A percentile compares a stretch with the other conserved stretches of the same genome.
phyloP scores from a whole-genome alignment of 2,329 filamentous ascomycete genomes.

The Xylaria sp. region DNA sequence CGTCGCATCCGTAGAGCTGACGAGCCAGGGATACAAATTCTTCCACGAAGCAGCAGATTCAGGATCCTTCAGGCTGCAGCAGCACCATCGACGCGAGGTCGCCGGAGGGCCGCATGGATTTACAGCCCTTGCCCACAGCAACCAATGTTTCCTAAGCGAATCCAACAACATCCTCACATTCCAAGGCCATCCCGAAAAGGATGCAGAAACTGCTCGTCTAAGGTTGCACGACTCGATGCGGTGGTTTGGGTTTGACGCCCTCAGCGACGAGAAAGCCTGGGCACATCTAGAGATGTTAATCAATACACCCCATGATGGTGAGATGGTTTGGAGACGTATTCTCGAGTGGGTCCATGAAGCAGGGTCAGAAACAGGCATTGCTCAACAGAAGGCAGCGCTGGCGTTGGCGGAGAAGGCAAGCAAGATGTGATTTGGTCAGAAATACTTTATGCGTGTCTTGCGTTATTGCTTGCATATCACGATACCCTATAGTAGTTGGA shows the following conservation, averaged over 20 bases:
- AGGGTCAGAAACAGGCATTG: background rate
- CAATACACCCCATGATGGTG: constrained; percentile 44
- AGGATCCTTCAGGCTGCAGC: constrained; percentile 38
- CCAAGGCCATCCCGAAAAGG: constrained; percentile 54
- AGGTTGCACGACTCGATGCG: constrained; percentile 44
- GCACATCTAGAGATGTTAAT: constrained; percentile 37
- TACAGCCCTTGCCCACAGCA: constrained; percentile 30
- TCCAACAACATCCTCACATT: constrained; percentile 49
- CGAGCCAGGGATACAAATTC: constrained; percentile 45
- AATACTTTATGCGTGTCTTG: too few species aligned
- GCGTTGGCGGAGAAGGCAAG: constrained; percentile 13
- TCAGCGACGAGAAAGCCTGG: constrained; percentile 40
- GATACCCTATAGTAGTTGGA: constrained; percentile 3
- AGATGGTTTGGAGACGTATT: constrained; percentile 45
- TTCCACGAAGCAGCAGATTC: constrained; percentile 39
- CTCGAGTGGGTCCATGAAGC: constrained; percentile 25
- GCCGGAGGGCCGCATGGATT: constrained; percentile 21
- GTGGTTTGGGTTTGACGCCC: constrained; percentile 46
- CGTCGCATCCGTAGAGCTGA: constrained; percentile 45
- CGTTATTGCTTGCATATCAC: background rate
- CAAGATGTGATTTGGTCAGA: constrained; percentile 17
- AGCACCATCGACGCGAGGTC: constrained; percentile 51
- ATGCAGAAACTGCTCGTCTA: constrained; percentile 46
- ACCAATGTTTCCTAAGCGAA: constrained; percentile 48
- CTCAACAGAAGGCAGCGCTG: background rate